These are phyloP conservation scores for Teratosphaeriaceae sp. DNA, from an alignment of 2,329 filamentous ascomycete genomes.

Conservation along the genomic window DNA sequence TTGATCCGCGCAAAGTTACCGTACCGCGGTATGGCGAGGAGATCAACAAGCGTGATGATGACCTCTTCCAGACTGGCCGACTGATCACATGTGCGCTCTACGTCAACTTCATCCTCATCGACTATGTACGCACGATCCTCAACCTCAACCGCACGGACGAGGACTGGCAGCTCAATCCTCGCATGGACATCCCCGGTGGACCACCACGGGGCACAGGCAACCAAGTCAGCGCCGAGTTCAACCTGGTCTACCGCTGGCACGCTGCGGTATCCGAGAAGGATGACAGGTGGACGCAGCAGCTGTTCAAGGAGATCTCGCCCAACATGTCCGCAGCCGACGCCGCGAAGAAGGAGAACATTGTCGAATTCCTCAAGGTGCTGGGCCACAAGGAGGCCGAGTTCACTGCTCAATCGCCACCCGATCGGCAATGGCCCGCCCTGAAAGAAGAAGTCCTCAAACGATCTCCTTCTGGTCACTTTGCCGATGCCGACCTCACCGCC, in stretches of 20 bases:
- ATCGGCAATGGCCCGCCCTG: conserved; percentile 29
- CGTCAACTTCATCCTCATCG: conserved; percentile 47
- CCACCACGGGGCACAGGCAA: conserved; percentile 42
- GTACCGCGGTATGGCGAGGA: conserved; percentile 25
- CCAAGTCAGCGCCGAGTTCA: conserved; percentile 48
- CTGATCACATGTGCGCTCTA: conserved; percentile 49
- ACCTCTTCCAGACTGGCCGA: conserved; percentile 47
- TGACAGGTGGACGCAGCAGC: conserved; percentile 39
- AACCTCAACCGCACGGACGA: conserved; percentile 40
- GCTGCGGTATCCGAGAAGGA: conserved; percentile 38
- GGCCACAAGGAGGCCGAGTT: conserved; percentile 23
- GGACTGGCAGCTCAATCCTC: conserved; percentile 39
- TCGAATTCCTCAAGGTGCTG: conserved; percentile 25
- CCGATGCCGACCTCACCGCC: conserved; percentile 51
- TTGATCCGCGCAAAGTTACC: conserved; percentile 49
- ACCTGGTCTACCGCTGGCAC: conserved; percentile 49
- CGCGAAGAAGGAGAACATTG: conserved; percentile 20
- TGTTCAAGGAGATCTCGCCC: conserved; percentile 30
- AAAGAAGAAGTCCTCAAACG: conserved; percentile 24
- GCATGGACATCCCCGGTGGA: conserved; percentile 32
- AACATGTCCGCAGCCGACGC: conserved; percentile 15
- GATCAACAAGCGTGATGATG: conserved; percentile 36
- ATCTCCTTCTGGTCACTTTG: conserved; percentile 44
- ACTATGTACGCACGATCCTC: conserved; percentile 49
- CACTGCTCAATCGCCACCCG: conserved; percentile 21